Evolutionary conservation across 2,329 filamentous ascomycete species (phyloP).

Genomic region (Raffaelea deltoideospora): DNA sequence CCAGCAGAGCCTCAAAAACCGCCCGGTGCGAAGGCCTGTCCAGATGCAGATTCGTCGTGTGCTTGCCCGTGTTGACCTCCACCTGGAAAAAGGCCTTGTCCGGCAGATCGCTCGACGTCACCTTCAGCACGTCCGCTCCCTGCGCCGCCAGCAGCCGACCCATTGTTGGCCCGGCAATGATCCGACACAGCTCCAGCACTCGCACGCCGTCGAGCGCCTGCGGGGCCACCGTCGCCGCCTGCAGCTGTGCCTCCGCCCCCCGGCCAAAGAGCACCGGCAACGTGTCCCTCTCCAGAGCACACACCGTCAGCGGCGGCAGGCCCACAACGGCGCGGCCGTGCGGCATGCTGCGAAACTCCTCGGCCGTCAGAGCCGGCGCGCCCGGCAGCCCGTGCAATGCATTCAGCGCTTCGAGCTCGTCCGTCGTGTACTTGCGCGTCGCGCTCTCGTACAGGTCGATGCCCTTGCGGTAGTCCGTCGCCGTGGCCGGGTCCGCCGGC

Average conservation of each 20-base stretch:
- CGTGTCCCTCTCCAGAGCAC: conserved; percentile 26
- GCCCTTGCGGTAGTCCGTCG: conserved; percentile 17
- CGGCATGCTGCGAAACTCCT: conserved; percentile 25
- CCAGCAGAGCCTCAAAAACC: conserved; percentile 29
- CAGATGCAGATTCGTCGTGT: conserved; percentile 29
- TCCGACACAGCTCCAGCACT: conserved; percentile 32
- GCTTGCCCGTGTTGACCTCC: conserved; percentile 28
- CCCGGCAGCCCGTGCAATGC: conserved; percentile 25
- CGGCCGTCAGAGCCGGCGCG: conserved; percentile 26
- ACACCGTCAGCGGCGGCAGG: conserved; percentile 33
- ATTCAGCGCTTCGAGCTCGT: conserved; percentile 26
- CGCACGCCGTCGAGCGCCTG: conserved; percentile 28
- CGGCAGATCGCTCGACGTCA: conserved; percentile 25
- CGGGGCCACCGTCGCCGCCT: conserved; percentile 10
- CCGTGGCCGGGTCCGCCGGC: conserved; percentile 16
- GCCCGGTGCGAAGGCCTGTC: conserved; percentile 29
- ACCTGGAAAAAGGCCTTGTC: conserved; percentile 25
- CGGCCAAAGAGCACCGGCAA: conserved; percentile 20
- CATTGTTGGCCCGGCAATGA: conserved; percentile 32
- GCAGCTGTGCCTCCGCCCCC: no score
- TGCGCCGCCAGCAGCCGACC: conserved; percentile 25
- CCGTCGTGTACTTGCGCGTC: conserved; percentile 16
- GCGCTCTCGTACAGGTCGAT: conserved; percentile 38
- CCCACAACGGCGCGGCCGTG: conserved; percentile 21
- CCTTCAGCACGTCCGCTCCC: conserved; percentile 29